Base-by-base conservation (phyloP, 106 monocot species). In the Allium sativum region DNA sequence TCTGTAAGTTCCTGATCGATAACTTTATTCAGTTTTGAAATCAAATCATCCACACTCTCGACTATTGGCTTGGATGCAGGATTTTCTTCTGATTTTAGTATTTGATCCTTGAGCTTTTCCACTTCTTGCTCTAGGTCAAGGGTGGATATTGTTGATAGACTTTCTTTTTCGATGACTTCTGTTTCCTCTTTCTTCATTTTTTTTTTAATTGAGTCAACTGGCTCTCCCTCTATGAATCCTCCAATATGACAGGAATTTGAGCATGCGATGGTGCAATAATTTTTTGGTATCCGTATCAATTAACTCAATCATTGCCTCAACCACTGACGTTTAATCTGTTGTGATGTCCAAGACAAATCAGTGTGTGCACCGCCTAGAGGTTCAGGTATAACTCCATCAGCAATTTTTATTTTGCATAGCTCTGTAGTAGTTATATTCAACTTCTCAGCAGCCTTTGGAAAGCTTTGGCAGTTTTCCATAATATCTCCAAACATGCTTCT, bases 401-500 rank as follows among this genome's bases (percentile, higher is more conserved):
- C 78, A 64, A 89, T 76, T 65, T 88, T 77, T 62, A 86, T 63
- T 72, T 74, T 86, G 48, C 78, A 74, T 12, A 94, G 48, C 66
- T 86, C 85, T 11, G 78, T 48, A 2, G 93, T 73, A 50, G 89
- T 94, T 50, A 89, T 94, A 65, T 70, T 86, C 53, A 94, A 72
- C 54, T 84, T 83, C 74, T 86, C 78, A 58, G 93, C 93, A 31
- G 93, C 93, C 93, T 94, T 3, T 89, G 89, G 73, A 89, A 85
- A 55, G 77, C 86, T 74, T 80, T 68, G 52, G 93, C 75, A 67
- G 81, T 52, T 58, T 89, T 94, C 89, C 80, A 89, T 66, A 94
- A 68, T 48, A 89, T 94, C 55, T 86, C 89, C 43, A 86, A 89
- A 76, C 93, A 94, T 53, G 93, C 93, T 81, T 89, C 93, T n/a